Percentiles rank a stretch among this genome's conserved stretches.
Evolutionary conservation across 306 rosid species (phyloP).

Genomic region (Cyamopsis tetragonoloba): DNA sequence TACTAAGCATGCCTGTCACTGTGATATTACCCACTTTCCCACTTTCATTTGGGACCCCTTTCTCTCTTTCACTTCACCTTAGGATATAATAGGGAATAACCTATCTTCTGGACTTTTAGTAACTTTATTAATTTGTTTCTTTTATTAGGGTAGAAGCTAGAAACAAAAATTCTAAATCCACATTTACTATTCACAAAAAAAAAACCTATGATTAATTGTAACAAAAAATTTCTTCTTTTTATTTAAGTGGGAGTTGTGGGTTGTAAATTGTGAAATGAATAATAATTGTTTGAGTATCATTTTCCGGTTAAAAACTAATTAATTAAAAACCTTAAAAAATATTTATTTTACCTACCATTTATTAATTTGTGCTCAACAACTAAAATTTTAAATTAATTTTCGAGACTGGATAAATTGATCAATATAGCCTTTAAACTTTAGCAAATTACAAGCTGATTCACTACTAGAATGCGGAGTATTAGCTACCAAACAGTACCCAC

Average conservation of each 20-base stretch:
- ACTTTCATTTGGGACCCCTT: conserved; percentile 26
- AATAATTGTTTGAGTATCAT: too few species aligned
- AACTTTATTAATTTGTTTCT: background rate
- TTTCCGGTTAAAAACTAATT: too few species aligned
- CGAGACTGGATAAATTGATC: too few species aligned
- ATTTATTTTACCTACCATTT: conserved; percentile 27
- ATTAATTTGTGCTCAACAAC: conserved; percentile 27
- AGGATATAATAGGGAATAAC: background rate
- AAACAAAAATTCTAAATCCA: background rate
- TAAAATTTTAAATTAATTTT: background rate
- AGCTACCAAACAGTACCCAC: too few species aligned
- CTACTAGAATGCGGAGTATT: too few species aligned
- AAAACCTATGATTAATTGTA: too few species aligned
- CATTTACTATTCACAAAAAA: background rate
- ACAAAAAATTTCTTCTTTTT: too few species aligned
- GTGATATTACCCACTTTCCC: conserved; percentile 25
- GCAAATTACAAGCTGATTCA: too few species aligned
- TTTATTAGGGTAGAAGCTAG: background rate
- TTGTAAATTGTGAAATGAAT: too few species aligned
- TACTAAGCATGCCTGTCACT: conserved; percentile 21
- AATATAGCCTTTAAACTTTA: too few species aligned
- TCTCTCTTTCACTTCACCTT: background rate
- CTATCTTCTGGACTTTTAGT: background rate
- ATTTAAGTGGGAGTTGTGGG: too few species aligned
- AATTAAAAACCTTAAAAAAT: conserved; percentile 10